Conservation (phyloP, 345 rosid species). For the Populus davidiana region DNA sequence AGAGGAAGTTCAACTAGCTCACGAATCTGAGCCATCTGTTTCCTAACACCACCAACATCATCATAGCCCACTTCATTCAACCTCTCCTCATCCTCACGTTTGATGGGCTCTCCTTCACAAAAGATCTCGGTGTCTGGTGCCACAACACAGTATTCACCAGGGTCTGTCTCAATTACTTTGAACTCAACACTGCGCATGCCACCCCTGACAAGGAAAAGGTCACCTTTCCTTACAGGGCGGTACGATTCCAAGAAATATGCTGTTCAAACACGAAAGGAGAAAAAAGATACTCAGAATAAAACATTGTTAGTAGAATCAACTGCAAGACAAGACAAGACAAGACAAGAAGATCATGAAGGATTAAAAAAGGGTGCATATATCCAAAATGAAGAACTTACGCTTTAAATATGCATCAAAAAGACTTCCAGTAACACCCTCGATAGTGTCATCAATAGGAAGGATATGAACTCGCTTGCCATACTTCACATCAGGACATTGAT, state of each 20-base stretch:
- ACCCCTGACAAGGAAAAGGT: slow-evolving; percentile 12
- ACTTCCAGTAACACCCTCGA: slow-evolving; percentile 40
- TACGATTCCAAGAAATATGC: slow-evolving; percentile 15
- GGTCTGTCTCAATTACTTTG: slow-evolving; percentile 13
- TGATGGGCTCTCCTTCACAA: slow-evolving; percentile 15
- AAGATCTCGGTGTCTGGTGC: slow-evolving; percentile 12
- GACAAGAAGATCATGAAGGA: not conserved
- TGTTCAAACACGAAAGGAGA: slow-evolving; percentile 4
- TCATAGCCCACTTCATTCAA: slow-evolving; percentile 12
- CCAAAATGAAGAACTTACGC: slow-evolving; percentile 15
- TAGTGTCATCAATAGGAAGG: slow-evolving; percentile 38
- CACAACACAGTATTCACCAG: slow-evolving; percentile 11
- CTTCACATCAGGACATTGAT: slow-evolving; percentile 32
- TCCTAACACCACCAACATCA: slow-evolving; percentile 16
- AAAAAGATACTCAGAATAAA: not conserved
- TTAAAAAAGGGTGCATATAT: too few relatives aligned
- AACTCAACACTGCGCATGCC: slow-evolving; percentile 12
- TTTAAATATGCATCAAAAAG: slow-evolving; percentile 34
- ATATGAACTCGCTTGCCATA: slow-evolving; percentile 34
- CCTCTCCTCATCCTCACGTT: slow-evolving; percentile 12
- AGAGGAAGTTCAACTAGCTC: slow-evolving; percentile 15
- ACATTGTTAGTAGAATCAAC: not conserved
- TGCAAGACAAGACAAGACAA: not conserved
- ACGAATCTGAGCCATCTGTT: slow-evolving; percentile 14
- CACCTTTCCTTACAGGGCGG: slow-evolving; percentile 9